A percentile compares a stretch with the other conserved stretches of the same genome.
These are phyloP conservation scores for Leucocoprinus leucothites DNA, from an alignment of 768 basidiomycete species.

Conservation along the genomic window DNA sequence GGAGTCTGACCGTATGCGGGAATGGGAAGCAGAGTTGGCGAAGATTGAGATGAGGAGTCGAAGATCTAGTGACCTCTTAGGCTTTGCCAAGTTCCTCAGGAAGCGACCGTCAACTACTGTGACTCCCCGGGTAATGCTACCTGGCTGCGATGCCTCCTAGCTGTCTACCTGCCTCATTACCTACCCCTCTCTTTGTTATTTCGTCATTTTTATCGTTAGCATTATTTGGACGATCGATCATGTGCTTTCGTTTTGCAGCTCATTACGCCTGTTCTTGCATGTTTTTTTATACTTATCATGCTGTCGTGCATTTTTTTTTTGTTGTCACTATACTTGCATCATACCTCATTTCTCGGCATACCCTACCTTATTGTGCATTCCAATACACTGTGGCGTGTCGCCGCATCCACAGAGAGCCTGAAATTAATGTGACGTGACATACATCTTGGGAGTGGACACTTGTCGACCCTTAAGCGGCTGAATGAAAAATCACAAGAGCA, in stretches of 20 bases:
- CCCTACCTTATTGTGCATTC: neutral
- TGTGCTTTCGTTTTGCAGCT: slow-evolving; percentile 2
- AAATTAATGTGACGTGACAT: neutral
- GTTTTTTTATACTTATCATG: slow-evolving; percentile 3
- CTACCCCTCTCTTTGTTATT: neutral
- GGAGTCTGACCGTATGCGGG: slow-evolving; percentile 39
- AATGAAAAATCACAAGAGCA: too few relatives aligned
- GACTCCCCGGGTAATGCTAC: slow-evolving; percentile 16
- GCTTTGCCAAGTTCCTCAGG: slow-evolving; percentile 37
- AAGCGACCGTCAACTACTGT: slow-evolving; percentile 24
- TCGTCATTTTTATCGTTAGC: neutral
- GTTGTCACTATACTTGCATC: slow-evolving; percentile 4
- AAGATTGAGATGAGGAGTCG: slow-evolving; percentile 66
- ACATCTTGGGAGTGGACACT: too few relatives aligned
- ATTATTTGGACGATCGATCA: slow-evolving; percentile 2
- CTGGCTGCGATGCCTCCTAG: slow-evolving; percentile 14
- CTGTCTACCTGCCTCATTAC: slow-evolving; percentile 4
- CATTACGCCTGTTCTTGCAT: slow-evolving; percentile 3
- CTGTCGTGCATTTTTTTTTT: slow-evolving; percentile 2
- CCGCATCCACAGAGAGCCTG: neutral
- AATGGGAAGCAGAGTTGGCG: slow-evolving; percentile 79
- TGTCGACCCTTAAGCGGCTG: too few relatives aligned
- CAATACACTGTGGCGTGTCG: neutral
- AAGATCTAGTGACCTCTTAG: slow-evolving; percentile 43
- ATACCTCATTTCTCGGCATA: slow-evolving; percentile 1